Conservation (phyloP, 1,284 basidiomycete genomes). For the Malassezia pachydermatis region DNA sequence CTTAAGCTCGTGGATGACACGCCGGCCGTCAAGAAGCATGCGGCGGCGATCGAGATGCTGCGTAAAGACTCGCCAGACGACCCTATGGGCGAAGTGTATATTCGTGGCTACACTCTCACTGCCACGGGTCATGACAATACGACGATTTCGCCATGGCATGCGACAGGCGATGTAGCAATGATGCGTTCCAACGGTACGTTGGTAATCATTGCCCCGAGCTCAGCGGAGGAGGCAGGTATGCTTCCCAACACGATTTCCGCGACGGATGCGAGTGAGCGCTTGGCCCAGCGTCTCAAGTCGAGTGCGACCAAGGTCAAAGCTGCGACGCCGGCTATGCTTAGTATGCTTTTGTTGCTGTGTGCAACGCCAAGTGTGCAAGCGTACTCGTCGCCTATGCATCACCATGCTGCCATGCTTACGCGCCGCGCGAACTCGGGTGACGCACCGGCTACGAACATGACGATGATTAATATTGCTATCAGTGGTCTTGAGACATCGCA, state of each 20-base stretch:
- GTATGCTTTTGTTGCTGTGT: constrained; percentile 5
- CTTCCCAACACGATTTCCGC: constrained; percentile 2
- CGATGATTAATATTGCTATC: constrained; percentile 28
- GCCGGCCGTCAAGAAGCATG: constrained; percentile 14
- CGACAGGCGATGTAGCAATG: constrained; percentile 33
- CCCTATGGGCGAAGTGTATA: constrained; percentile 30
- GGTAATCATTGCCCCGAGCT: constrained; percentile 24
- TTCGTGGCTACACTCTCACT: constrained; percentile 28
- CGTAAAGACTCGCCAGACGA: constrained; percentile 18
- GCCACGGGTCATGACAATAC: background rate
- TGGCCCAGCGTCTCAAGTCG: background rate
- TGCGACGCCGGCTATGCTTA: background rate
- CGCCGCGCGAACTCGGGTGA: background rate
- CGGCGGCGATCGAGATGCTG: constrained; percentile 21
- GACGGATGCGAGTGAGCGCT: constrained; percentile 2
- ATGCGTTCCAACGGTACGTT: constrained; percentile 43
- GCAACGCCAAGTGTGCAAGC: background rate
- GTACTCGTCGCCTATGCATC: background rate
- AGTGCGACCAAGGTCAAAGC: background rate
- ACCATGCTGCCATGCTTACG: background rate
- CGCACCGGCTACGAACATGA: constrained; percentile 21
- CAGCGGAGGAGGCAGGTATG: constrained; percentile 4
- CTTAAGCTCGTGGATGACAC: constrained; percentile 34
- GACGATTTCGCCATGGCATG: constrained; percentile 21
- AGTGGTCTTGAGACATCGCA: constrained; percentile 30